Conservation (phyloP, 2,329 filamentous ascomycete species). For the Teratosphaeria destructans region DNA sequence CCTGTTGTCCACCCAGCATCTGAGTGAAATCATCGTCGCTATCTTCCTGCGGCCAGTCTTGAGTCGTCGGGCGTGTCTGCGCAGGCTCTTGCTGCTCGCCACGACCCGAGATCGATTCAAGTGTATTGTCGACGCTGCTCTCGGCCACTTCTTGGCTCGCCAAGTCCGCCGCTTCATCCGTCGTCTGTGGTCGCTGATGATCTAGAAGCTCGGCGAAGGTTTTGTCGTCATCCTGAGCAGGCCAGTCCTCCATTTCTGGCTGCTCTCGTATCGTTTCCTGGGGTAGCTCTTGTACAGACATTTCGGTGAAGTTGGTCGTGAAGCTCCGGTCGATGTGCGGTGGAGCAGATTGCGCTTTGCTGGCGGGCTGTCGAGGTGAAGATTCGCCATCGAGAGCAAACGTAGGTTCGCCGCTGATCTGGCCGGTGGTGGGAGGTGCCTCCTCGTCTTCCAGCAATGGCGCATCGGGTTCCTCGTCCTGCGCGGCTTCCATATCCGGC, state of each 20-base stretch:
- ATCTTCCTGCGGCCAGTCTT: slow-evolving; percentile 1
- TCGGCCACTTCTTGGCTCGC: slow-evolving; percentile 12
- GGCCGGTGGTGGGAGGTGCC: slow-evolving; percentile 18
- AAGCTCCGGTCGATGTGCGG: slow-evolving; percentile 21
- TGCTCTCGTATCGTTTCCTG: background rate
- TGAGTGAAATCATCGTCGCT: slow-evolving; percentile 5
- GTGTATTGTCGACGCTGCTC: slow-evolving; percentile 22
- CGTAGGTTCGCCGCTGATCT: slow-evolving; percentile 8
- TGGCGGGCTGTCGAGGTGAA: slow-evolving; percentile 6
- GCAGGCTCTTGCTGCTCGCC: background rate
- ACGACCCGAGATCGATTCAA: slow-evolving; percentile 19
- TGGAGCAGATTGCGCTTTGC: slow-evolving; percentile 8
- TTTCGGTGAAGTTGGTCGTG: slow-evolving; percentile 23
- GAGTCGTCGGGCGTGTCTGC: background rate
- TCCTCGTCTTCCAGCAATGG: slow-evolving; percentile 34
- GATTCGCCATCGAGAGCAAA: slow-evolving; percentile 9
- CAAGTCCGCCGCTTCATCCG: slow-evolving; percentile 4
- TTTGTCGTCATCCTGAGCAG: slow-evolving; percentile 21
- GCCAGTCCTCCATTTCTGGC: slow-evolving; percentile 11
- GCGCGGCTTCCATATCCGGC: slow-evolving; percentile 35
- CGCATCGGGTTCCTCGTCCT: slow-evolving; percentile 32
- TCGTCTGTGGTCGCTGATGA: slow-evolving; percentile 2
- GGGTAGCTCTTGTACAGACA: slow-evolving; percentile 3
- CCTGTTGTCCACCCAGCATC: slow-evolving; percentile 1
- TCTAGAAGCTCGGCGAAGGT: slow-evolving; percentile 22